Evolutionary conservation across 495 filamentous ascomycete species (phyloP), one percentile per base, ranked within the genome.

Genomic region (Aspergillus taichungensis): DNA sequence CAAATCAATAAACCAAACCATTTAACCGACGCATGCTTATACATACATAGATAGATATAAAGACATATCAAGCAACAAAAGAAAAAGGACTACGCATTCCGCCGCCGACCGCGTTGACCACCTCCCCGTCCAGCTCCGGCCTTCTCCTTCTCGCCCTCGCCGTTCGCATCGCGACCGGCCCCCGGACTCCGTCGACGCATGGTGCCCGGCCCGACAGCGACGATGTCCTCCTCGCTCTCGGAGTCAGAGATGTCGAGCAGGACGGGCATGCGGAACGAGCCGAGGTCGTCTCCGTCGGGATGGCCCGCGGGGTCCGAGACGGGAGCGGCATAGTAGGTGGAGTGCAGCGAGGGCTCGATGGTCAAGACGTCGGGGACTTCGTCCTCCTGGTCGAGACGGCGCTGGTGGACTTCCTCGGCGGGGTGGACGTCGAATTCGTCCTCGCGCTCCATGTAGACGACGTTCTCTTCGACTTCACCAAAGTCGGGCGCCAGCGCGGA

Each of bases 341-440:
- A 69, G 8, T 67, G 76, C 47, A 85, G 84, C 10, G 73, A 69
- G 11, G 77, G 74, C 42, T 88, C 84, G 36, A 87, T 68, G 0
- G 84, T 88, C 35, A 95, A 63, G 0, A 92, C 88, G 56, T 99
- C 94, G 1, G 95, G 81, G 39, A 84, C 80, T 50, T 91, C 86
- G 57, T 95, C 89, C 61, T 99, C 92, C 37, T 82, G 69, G 57
- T 96, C 88, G 4, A 96, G 69, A 24, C 88, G 75, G 11, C 89
- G 82, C 61, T 95, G 94, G 54, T 94, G 86, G 12, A 96, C 84
- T 61, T 97, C 92, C 58, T 95, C 90, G 18, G 89, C 84, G 0
- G 90, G 90, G 54, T 96, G 91, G 45, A 97, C 91, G 57, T 99
- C 92, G 52, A 97, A 99, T 55, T 99, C 92, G 56, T 97, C 94